phyloP scores from a whole-genome alignment of 495 filamentous ascomycete species.

The Amorphotheca resinae region DNA sequence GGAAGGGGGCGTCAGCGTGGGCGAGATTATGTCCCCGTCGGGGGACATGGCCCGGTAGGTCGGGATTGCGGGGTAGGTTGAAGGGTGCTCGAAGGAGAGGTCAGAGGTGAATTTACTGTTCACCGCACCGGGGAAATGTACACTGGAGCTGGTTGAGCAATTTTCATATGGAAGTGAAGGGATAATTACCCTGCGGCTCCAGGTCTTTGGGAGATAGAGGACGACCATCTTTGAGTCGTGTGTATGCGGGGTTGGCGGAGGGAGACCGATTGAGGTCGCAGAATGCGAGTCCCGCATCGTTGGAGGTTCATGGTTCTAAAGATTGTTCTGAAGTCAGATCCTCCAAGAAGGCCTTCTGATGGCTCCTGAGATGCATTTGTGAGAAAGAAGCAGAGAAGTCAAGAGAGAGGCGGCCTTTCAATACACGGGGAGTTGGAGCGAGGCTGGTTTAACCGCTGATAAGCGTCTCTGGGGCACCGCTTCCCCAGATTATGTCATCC shows the following conservation, averaged over 20 bases:
- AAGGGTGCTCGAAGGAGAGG: slow-evolving; percentile 62
- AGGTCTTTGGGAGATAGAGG: slow-evolving; percentile 18
- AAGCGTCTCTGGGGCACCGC: neutral
- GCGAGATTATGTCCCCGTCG: slow-evolving; percentile 58
- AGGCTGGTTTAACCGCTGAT: neutral
- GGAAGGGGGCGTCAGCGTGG: slow-evolving; percentile 59
- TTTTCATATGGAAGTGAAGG: neutral
- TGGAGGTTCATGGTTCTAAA: neutral
- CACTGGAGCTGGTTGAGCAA: slow-evolving; percentile 20
- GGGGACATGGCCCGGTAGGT: slow-evolving; percentile 56
- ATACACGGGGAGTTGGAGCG: no score
- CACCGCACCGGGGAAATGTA: slow-evolving; percentile 90
- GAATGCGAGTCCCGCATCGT: neutral
- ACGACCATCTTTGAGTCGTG: slow-evolving; percentile 6
- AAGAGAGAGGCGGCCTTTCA: no score
- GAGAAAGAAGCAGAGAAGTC: no score
- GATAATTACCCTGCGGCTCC: slow-evolving; percentile 14
- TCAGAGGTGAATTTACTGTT: slow-evolving; percentile 79
- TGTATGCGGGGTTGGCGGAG: neutral
- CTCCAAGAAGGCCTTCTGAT: no score
- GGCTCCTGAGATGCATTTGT: no score
- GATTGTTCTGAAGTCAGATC: neutral
- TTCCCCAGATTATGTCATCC: no score
- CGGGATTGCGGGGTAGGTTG: slow-evolving; percentile 51
- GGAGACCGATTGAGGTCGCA: neutral